Conservation (phyloP, 345 rosid species). For the Raphanus sativus region DNA sequence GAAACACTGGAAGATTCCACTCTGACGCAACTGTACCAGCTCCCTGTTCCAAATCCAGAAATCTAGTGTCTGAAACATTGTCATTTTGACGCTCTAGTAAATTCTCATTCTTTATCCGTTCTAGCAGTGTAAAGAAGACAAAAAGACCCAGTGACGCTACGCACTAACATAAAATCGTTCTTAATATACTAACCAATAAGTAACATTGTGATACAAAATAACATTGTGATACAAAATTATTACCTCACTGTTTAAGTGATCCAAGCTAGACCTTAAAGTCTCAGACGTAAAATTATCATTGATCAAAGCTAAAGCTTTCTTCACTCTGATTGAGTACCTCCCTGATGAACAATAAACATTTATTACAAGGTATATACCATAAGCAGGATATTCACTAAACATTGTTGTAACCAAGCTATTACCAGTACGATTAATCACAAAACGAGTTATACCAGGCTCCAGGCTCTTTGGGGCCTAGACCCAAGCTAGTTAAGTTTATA, state of each 20-base stretch:
- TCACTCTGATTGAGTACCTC: conserved; percentile 46
- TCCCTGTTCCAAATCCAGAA: conserved; percentile 65
- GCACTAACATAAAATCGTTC: not conserved
- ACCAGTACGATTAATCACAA: not conserved
- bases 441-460: not conserved
- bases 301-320: conserved; percentile 48
- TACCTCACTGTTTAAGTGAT: conserved; percentile 85
- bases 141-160: not conserved
- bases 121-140: conserved; percentile 57
- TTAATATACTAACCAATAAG: not conserved
- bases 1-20: conserved; percentile 70
- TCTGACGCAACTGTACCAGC: conserved; percentile 67
- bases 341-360: conserved; percentile 48
- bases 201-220: not conserved
- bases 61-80: conserved; percentile 47
- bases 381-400: not conserved
- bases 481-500: too few species aligned
- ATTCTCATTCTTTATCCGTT: conserved; percentile 94
- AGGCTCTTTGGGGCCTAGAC: not conserved
- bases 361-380: too few species aligned
- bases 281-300: conserved; percentile 64
- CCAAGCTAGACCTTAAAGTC: conserved; percentile 83
- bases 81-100: conserved; percentile 52
- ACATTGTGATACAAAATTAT: not conserved
- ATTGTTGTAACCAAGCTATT: not conserved